Conservation (phyloP, 345 rosid genomes). For the Acer campestre region DNA sequence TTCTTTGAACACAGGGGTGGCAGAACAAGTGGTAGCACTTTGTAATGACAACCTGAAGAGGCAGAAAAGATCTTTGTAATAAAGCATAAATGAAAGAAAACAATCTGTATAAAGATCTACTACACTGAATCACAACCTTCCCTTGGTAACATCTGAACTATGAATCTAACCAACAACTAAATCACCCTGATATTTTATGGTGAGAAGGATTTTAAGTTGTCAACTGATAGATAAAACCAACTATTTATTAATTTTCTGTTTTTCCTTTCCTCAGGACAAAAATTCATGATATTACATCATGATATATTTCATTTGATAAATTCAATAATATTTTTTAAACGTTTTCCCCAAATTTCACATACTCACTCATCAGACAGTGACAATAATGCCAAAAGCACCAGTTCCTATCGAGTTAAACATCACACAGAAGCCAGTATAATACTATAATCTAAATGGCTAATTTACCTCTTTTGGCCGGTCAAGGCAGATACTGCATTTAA, state of each 20-base stretch:
- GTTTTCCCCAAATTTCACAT: neutral
- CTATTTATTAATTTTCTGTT: neutral
- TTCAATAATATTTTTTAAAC: neutral
- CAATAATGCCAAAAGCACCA: neutral
- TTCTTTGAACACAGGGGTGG: constrained; percentile 78
- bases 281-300: neutral
- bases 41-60: constrained; percentile 84
- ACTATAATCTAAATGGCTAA: neutral
- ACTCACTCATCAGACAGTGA: neutral
- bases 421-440: constrained; percentile 3
- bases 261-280: neutral
- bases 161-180: neutral
- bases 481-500: constrained; percentile 86
- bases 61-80: constrained; percentile 3
- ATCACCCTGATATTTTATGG: neutral
- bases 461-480: constrained; percentile 91
- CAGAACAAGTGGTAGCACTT: constrained; percentile 97
- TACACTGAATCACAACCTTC: neutral
- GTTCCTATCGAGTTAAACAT: neutral
- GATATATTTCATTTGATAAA: neutral
- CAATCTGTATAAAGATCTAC: neutral
- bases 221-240: neutral
- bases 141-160: neutral
- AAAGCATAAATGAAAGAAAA: neutral
- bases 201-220: neutral